Conservation (phyloP, 495 filamentous ascomycete genomes). For the Aspergillus diversus region DNA sequence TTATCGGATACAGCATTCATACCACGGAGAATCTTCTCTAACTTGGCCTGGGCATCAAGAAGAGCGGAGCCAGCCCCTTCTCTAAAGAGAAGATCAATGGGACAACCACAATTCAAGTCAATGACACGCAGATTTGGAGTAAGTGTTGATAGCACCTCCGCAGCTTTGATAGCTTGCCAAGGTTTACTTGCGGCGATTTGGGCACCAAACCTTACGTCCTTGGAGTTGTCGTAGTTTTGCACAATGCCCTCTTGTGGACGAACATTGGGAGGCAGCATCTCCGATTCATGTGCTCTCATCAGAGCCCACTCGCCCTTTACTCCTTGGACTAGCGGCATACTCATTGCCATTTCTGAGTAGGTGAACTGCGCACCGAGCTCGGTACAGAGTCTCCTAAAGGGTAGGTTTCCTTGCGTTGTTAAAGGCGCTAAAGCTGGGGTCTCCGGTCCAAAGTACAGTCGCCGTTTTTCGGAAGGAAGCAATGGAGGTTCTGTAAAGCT, state of each 20-base stretch:
- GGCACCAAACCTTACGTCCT: slow-evolving; percentile 84
- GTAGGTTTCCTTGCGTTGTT: slow-evolving; percentile 95
- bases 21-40: slow-evolving; percentile 89
- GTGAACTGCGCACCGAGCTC: slow-evolving; percentile 89
- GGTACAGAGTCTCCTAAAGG: slow-evolving; percentile 90
- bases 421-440: slow-evolving; percentile 88
- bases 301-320: slow-evolving; percentile 91
- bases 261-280: slow-evolving; percentile 65
- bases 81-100: slow-evolving; percentile 88
- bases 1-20: slow-evolving; percentile 92
- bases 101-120: slow-evolving; percentile 95
- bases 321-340: slow-evolving; percentile 87
- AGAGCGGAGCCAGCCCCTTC: slow-evolving; percentile 93
- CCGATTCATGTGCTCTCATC: slow-evolving; percentile 84
- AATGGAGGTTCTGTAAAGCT: slow-evolving; percentile 82
- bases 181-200: slow-evolving; percentile 91
- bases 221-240: slow-evolving; percentile 75
- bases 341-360: slow-evolving; percentile 98
- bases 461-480: slow-evolving; percentile 87
- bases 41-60: slow-evolving; percentile 76
- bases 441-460: slow-evolving; percentile 89
- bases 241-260: slow-evolving; percentile 55
- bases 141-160: slow-evolving; percentile 74
- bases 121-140: slow-evolving; percentile 84
- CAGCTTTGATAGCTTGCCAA: slow-evolving; percentile 82